These are phyloP conservation scores for Russula lepida DNA, from an alignment of 768 basidiomycete species.

Conservation along the genomic window DNA sequence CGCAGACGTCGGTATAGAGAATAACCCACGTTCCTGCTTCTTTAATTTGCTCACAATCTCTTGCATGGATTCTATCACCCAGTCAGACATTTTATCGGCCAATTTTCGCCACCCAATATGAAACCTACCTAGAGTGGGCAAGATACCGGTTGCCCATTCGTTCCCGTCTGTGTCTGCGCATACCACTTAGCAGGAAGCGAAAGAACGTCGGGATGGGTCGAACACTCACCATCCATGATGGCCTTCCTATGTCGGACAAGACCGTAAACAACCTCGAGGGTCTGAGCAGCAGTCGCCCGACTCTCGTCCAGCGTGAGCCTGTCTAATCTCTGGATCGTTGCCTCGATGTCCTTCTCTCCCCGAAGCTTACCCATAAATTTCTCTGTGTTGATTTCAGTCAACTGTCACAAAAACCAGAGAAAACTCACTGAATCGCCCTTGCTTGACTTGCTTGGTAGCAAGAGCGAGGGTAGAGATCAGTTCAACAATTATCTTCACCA, in stretches of 20 bases:
- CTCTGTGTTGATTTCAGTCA: background rate
- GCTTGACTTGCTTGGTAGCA: background rate
- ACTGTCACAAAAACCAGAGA: background rate
- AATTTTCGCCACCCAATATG: background rate
- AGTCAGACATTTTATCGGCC: background rate
- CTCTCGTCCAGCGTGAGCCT: background rate
- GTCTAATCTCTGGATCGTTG: background rate
- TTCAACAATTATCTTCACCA: background rate
- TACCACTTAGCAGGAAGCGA: background rate
- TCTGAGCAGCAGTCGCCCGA: background rate
- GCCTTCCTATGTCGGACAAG: background rate
- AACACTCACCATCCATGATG: background rate
- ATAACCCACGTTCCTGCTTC: background rate
- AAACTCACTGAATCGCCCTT: background rate
- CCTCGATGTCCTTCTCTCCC: slow-evolving; percentile 1
- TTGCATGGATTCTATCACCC: background rate
- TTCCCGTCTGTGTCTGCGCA: background rate
- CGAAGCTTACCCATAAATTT: background rate
- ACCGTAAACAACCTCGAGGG: background rate
- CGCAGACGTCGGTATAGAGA: background rate
- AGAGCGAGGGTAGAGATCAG: background rate
- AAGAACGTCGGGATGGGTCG: background rate
- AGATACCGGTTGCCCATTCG: background rate
- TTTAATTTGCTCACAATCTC: background rate
- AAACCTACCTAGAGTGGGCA: background rate